These are phyloP conservation scores for Bruguiera parviflora DNA, from an alignment of 345 rosid genomes.

Conservation along the genomic window DNA sequence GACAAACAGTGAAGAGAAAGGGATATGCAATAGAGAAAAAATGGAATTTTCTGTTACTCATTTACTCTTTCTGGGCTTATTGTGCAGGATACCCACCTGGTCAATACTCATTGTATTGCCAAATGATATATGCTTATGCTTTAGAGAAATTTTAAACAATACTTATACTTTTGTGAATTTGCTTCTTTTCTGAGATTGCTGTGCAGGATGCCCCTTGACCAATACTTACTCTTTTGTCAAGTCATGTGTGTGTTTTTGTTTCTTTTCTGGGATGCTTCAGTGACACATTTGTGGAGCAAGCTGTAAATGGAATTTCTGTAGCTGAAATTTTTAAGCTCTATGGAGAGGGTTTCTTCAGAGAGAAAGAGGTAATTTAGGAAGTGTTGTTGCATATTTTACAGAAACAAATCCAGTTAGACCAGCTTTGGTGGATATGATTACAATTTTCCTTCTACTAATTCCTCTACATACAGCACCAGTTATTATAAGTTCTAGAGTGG, in stretches of 20 bases:
- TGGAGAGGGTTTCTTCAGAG: conserved; percentile 83
- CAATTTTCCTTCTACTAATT: neutral
- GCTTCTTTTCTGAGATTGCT: neutral
- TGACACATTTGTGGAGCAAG: conserved; percentile 68
- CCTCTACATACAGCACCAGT: no score
- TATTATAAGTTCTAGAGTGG: no score
- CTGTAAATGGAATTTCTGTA: conserved; percentile 59
- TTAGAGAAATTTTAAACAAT: conserved; percentile 1
- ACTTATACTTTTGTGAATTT: neutral
- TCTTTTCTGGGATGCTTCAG: conserved; percentile 39
- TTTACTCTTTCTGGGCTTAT: neutral
- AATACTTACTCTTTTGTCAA: neutral
- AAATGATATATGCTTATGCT: no score
- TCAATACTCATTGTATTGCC: no score
- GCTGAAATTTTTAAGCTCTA: conserved; percentile 73
- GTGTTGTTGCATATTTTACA: neutral
- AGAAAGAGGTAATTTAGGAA: conserved; percentile 63
- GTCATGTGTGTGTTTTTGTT: neutral
- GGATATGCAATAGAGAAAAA: neutral
- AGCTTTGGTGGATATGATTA: neutral
- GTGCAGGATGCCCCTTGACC: conserved; percentile 3
- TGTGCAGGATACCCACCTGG: no score
- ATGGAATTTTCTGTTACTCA: neutral
- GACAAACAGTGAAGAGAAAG: neutral
- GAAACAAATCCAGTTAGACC: neutral